Evolutionary conservation across 176 grass and related monocot genomes (phyloP).

Genomic region (Chrysopogon serrulatus): DNA sequence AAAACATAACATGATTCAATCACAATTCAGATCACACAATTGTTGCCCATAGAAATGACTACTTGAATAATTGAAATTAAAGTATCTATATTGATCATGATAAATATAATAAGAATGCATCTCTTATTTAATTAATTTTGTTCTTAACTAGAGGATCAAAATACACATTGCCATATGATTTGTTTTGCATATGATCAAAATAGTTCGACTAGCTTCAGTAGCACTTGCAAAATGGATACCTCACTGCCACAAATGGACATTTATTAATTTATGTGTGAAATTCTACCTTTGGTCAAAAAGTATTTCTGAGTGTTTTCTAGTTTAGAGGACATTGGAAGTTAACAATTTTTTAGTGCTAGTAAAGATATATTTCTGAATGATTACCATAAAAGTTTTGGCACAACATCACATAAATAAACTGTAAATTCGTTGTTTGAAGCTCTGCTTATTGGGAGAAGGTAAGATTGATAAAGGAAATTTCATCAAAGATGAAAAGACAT

Average conservation of each 20-base stretch:
- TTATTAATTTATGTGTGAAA: neutral
- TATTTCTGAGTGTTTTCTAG: neutral
- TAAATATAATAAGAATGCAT: neutral
- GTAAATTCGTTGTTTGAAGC: neutral
- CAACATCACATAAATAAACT: neutral
- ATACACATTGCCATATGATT: neutral
- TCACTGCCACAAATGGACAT: too few relatives aligned
- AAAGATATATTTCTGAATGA: neutral
- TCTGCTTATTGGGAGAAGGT: neutral
- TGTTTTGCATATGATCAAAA: neutral
- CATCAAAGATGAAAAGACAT: neutral
- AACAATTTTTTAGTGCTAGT: neutral
- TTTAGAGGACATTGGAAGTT: neutral
- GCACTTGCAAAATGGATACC: too few relatives aligned
- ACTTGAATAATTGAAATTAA: neutral
- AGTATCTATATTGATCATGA: too few relatives aligned
- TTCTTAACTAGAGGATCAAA: neutral
- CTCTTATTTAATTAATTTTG: neutral
- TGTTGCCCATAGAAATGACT: neutral
- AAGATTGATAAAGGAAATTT: neutral
- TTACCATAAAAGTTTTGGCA: neutral
- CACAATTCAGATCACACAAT: neutral
- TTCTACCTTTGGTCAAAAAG: neutral
- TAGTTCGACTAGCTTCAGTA: neutral
- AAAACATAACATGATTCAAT: neutral